These are phyloP conservation scores for Lachnellula cervina DNA, from an alignment of 2,329 filamentous ascomycete species.

Conservation along the genomic window DNA sequence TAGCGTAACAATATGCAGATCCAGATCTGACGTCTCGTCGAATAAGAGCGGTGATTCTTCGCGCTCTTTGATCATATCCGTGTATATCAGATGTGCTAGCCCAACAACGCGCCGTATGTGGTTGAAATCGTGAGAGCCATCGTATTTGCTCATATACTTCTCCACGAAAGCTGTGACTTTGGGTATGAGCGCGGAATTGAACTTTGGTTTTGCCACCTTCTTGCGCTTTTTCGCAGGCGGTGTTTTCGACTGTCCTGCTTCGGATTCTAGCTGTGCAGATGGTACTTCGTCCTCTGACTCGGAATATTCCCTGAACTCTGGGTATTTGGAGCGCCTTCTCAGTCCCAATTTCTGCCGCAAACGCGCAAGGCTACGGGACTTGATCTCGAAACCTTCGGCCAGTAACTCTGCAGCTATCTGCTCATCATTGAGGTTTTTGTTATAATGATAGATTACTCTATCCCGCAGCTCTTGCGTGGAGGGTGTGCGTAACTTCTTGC, in stretches of 20 bases:
- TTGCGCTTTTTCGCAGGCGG: constrained; percentile 15
- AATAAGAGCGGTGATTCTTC: constrained; percentile 8
- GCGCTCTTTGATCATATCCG: constrained; percentile 21
- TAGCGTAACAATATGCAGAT: constrained; percentile 51
- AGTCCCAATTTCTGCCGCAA: constrained; percentile 28
- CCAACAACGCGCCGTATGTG: constrained; percentile 77
- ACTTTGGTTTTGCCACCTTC: constrained; percentile 12
- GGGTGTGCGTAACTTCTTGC: constrained; percentile 23
- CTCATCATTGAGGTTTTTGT: constrained; percentile 29
- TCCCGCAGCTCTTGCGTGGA: constrained; percentile 23
- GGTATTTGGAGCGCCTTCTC: constrained; percentile 26
- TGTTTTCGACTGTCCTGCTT: constrained; percentile 2
- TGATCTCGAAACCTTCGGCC: constrained; percentile 28
- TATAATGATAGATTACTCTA: constrained; percentile 26
- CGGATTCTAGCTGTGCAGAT: constrained; percentile 6
- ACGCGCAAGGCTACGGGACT: constrained; percentile 23
- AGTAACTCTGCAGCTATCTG: constrained; percentile 23
- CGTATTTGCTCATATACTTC: constrained; percentile 70
- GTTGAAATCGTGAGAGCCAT: constrained; percentile 82
- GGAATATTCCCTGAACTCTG: constrained; percentile 27
- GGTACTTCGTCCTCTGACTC: constrained; percentile 15
- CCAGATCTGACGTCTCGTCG: constrained; percentile 44
- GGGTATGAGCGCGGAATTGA: constrained; percentile 35
- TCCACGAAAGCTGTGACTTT: constrained; percentile 59
- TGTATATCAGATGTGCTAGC: constrained; percentile 49